Evolutionary conservation across 768 basidiomycete genomes (phyloP), one percentile per base, ranked within the genome.

Genomic region (Pulveroboletus sp.): DNA sequence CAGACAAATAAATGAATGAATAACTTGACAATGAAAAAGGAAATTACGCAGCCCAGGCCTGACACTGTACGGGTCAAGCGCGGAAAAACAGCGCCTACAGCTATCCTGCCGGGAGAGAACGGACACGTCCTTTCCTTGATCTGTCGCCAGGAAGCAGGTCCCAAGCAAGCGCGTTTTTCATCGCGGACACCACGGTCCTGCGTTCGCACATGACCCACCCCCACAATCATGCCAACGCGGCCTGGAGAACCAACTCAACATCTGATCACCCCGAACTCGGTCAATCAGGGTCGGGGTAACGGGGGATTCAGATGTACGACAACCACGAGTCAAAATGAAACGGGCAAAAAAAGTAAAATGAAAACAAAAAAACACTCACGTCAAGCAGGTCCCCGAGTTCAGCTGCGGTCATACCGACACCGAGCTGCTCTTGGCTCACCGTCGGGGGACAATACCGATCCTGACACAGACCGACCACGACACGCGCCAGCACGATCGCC

Each of bases 301-400:
- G 52, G 51, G 51, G 52, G 47, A 50, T 38, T 18, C 43, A 28
- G 31, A 18, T 31, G 12, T 33, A 33, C 14, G 32, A 12, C 32
- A 33, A 14, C 32, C 33, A 11, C 7, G 10, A n/a, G 15, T 10
- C 7, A 50, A 42, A 10, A 36, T 28, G 39, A 39, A 39, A 39
- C 31, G 28, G 40, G 41, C 28, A 17, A n/a, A 28, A 10, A 41
- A 27, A 27, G 12, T 11, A 35, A 15, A 14, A 18, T 21, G 8
- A 31, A 18, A 39, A 38, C 28, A 39, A 47, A 15, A 35, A 35
- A 35, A n/a, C 43, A 68, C 66, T 60, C 60, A 68, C 66, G 55
- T 68, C 66, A 57, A 68, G 53, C 8, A 69, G 8, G 12, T 68
- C 59, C 24, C 68, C 66, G 15, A 68, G 63, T 50, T 69, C 55